Base-by-base conservation (phyloP, 352 stramenopile species). In the Globisporangium sylvaticum region DNA sequence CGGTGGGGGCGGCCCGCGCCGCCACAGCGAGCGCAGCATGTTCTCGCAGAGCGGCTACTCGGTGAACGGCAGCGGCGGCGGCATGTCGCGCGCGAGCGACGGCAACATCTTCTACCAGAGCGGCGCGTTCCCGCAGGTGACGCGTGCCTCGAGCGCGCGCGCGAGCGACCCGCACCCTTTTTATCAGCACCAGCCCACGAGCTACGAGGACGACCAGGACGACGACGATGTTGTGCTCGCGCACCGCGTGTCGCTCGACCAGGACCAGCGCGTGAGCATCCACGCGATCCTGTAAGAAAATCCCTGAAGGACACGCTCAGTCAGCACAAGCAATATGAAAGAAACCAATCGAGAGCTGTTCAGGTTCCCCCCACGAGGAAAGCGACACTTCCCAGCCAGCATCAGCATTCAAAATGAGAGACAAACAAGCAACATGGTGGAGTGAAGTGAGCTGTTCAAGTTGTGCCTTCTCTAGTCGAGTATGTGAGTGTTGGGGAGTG, bases 221-320 rank as follows among this genome's bases (percentile, higher is more conserved):
- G 78, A 76, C 6, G 69, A 86, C 68, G 80, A 88, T 52, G 80
- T 88, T 3, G 78, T 88, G 58, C 68, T 88, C 50, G 80, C 78
- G 44, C 78, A 86, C 48, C 80, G 80, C 64, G 74, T 86, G 60
- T 88, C 80, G 62, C 78, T 88, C 2, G 78, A 87, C 67, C 72
- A 88, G 25, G 78, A 82, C 15, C 76, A 86, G 56, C 80, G 80
- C 31, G 76, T 86, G 74, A 88, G 80, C 74, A 72, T 88, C 55
- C 80, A 88, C 65, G 80, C 80, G 52, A 88, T 88, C 54, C 73
- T 88, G n/a, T 88, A 84, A 62, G 31, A 42, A 10, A n/a, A n/a
- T n/a, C n/a, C 14, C 32, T 14, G 15, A 46, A 46, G 39, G 39
- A n/a, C 39, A 46, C 1, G 15, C 39, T 48, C 42, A 42, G 48